phyloP scores from a whole-genome alignment of 352 stramenopile genomes.

The Pythium vanterpoolii region DNA sequence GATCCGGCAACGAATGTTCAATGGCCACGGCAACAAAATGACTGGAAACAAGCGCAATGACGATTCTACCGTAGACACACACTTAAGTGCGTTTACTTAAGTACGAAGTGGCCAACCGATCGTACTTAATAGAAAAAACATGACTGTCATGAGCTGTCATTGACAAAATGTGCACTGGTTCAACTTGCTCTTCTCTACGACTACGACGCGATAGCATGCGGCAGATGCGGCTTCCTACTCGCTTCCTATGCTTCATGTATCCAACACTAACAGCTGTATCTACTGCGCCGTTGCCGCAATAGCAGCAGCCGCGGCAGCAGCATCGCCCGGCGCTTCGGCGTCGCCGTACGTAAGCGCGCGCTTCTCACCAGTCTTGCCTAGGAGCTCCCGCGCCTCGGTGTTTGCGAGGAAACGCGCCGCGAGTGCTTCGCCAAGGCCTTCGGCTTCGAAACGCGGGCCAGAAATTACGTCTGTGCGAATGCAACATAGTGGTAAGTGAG shows the following conservation, averaged over 20 bases:
- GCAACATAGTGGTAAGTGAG: not conserved
- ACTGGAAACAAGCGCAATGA: slow-evolving; percentile 7
- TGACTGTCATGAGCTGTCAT: too few relatives aligned
- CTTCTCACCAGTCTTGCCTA: slow-evolving; percentile 67
- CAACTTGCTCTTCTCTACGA: not conserved
- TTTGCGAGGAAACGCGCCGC: slow-evolving; percentile 60
- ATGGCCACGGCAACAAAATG: slow-evolving; percentile 1
- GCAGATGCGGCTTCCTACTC: not conserved
- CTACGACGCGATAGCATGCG: not conserved
- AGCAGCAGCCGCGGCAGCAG: slow-evolving; percentile 43
- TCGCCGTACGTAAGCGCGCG: slow-evolving; percentile 77
- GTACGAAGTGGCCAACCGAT: too few relatives aligned
- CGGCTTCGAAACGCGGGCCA: slow-evolving; percentile 48
- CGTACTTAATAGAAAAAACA: too few relatives aligned
- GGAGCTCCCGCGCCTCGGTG: slow-evolving; percentile 39
- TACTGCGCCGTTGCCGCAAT: slow-evolving; percentile 27
- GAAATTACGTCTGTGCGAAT: slow-evolving; percentile 39
- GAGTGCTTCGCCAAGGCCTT: slow-evolving; percentile 63
- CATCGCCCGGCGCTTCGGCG: slow-evolving; percentile 63
- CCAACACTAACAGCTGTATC: not conserved
- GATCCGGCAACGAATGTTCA: not conserved
- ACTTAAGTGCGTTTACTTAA: not conserved
- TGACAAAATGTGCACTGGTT: not conserved
- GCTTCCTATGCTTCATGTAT: too few relatives aligned
- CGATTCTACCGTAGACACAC: not conserved